These are phyloP conservation scores for Rhododendron williamsianum DNA, from an alignment of 148 eudicot genomes.

Conservation along the genomic window DNA sequence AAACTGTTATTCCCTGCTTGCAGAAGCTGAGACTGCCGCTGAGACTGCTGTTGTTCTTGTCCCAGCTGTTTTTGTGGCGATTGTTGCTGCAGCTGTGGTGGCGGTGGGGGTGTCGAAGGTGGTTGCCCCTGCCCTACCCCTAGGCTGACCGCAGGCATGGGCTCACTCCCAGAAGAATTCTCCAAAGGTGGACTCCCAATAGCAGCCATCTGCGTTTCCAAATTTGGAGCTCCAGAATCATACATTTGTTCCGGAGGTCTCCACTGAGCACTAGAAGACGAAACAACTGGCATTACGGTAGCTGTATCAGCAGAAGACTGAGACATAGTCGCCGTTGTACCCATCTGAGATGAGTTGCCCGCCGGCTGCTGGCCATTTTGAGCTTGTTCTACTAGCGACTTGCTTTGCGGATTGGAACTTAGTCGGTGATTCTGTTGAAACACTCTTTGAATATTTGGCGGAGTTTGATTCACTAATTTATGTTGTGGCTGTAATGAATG, in stretches of 20 bases:
- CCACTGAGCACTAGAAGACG: conserved; percentile 36
- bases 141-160: conserved; percentile 29
- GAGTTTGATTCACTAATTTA: conserved; percentile 46
- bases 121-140: conserved; percentile 40
- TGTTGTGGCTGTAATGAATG: conserved; percentile 27
- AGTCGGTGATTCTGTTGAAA: conserved; percentile 40
- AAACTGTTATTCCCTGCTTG: conserved; percentile 39
- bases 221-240: conserved; percentile 30
- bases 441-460: conserved; percentile 38
- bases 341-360: conserved; percentile 27
- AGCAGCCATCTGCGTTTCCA: conserved; percentile 29
- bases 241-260: conserved; percentile 37
- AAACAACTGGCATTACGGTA: conserved; percentile 19
- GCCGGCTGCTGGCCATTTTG: conserved; percentile 31
- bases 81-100: conserved; percentile 28
- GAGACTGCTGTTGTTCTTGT: conserved; percentile 25
- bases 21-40: conserved; percentile 29
- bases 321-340: conserved; percentile 18
- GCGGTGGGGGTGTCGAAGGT: conserved; percentile 27
- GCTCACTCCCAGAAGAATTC: conserved; percentile 36
- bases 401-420: conserved; percentile 36
- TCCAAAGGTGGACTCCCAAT: conserved; percentile 27
- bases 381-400: conserved; percentile 40
- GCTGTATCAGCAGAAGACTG: conserved; percentile 25
- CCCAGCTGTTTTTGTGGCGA: conserved; percentile 14